Conservation (phyloP, 2,329 filamentous ascomycete species). For the Aspergillus clavatus region DNA sequence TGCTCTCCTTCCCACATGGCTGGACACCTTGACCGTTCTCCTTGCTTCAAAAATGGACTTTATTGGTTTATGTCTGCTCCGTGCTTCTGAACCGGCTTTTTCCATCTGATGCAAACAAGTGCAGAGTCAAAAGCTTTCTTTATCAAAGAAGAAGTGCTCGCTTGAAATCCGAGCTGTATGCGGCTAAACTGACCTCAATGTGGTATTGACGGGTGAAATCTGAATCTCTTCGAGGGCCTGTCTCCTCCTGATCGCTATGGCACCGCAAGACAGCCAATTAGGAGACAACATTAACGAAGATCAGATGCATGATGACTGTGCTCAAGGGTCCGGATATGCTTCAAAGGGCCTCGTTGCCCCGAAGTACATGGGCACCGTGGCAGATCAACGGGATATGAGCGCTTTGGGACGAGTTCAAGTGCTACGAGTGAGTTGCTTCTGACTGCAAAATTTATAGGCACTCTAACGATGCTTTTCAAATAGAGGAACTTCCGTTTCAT, state of each 20-base stretch:
- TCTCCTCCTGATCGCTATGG: background rate
- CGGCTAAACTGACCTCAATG: background rate
- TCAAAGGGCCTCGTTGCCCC: constrained; percentile 28
- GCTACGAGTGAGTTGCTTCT: constrained; percentile 27
- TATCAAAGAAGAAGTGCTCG: background rate
- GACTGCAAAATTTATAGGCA: constrained; percentile 1
- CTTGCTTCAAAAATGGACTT: background rate
- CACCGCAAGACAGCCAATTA: background rate
- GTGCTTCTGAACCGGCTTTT: no score
- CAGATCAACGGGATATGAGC: constrained; percentile 37
- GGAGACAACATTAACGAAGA: background rate
- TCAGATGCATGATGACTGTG: background rate
- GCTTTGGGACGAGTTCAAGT: constrained; percentile 37
- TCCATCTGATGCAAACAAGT: background rate
- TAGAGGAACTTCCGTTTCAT: constrained; percentile 44
- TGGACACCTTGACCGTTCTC: constrained; percentile 15
- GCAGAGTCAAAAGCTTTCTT: background rate
- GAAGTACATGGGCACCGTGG: constrained; percentile 34
- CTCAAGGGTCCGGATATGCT: constrained; percentile 17
- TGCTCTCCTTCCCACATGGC: constrained; percentile 18
- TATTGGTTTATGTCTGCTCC: background rate
- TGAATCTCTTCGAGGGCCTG: background rate
- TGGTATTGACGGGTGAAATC: background rate
- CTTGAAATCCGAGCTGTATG: background rate
- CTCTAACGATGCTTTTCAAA: constrained; percentile 3